Percentiles rank a stretch among this genome's conserved stretches.
Conservation (phyloP, 805 yeast genomes). For the Candida pseudofarinosa region DNA sequence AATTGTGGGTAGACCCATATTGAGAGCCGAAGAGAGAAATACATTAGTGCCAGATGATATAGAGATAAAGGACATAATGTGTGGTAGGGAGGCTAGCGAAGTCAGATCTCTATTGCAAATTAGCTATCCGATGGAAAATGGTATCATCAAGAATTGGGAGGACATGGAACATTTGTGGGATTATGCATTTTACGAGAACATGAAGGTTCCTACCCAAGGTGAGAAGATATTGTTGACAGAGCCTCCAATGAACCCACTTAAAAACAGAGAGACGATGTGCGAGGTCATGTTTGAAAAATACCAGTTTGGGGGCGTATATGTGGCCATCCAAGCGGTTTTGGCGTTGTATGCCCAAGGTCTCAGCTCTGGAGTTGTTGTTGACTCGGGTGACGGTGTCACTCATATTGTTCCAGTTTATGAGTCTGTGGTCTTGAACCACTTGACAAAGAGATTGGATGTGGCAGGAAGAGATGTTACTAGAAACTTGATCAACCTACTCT, state of each 20-base stretch:
- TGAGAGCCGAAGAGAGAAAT: slow-evolving; percentile 91
- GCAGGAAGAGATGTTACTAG: slow-evolving; percentile 99
- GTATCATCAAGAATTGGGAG: slow-evolving; percentile 95
- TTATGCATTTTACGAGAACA: slow-evolving; percentile 88
- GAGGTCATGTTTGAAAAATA: slow-evolving; percentile 90
- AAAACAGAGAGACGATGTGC: slow-evolving; percentile 87
- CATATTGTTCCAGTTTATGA: slow-evolving; percentile 98
- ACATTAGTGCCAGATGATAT: slow-evolving; percentile 49
- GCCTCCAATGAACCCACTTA: slow-evolving; percentile 96
- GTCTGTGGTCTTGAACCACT: slow-evolving; percentile 91
- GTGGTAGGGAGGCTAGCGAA: slow-evolving; percentile 92
- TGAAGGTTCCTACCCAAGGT: slow-evolving; percentile 72
- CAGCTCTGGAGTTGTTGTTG: slow-evolving; percentile 96
- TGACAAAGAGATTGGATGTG: slow-evolving; percentile 88
- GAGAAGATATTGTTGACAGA: slow-evolving; percentile 86
- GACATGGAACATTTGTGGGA: slow-evolving; percentile 99
- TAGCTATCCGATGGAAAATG: slow-evolving; percentile 98
- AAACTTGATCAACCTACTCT: slow-evolving; percentile 81
- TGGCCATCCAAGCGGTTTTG: slow-evolving; percentile 96
- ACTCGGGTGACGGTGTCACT: slow-evolving; percentile 98
- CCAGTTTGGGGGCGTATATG: slow-evolving; percentile 88
- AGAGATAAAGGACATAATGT: slow-evolving; percentile 93
- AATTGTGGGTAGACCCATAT: slow-evolving; percentile 93
- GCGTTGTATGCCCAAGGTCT: slow-evolving; percentile 97
- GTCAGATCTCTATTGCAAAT: slow-evolving; percentile 87